Evolutionary conservation across 192 early-diverging fungal species (phyloP).

Genomic region (Physocladia obscura): DNA sequence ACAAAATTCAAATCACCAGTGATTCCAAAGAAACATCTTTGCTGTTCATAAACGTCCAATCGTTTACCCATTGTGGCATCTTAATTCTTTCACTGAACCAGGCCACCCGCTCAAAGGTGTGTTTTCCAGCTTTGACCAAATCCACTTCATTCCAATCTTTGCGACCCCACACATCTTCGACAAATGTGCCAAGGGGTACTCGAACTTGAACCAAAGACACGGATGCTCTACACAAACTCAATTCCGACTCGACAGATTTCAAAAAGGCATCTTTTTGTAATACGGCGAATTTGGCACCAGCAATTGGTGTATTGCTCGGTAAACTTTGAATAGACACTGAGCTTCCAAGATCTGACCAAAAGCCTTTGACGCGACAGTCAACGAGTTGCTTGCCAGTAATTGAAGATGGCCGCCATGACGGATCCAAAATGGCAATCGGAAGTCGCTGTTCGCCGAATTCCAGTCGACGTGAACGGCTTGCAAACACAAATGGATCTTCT

Average conservation of each 20-base stretch:
- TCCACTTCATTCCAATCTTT: slow-evolving; percentile 40
- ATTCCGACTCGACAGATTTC: background rate
- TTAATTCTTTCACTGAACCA: slow-evolving; percentile 45
- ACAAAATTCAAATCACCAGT: background rate
- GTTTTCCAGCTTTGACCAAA: slow-evolving; percentile 29
- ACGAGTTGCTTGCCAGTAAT: slow-evolving; percentile 29
- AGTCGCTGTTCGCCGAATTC: slow-evolving; percentile 34
- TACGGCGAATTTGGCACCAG: background rate
- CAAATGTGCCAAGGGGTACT: slow-evolving; percentile 26
- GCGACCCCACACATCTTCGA: slow-evolving; percentile 32
- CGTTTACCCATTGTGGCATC: slow-evolving; percentile 22
- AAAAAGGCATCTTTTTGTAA: background rate
- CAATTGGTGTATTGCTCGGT: background rate
- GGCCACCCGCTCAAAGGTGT: slow-evolving; percentile 38
- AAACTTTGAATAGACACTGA: slow-evolving; percentile 5
- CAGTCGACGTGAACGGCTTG: slow-evolving; percentile 24
- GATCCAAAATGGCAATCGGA: slow-evolving; percentile 31
- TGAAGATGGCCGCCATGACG: slow-evolving; percentile 36
- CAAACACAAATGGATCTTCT: slow-evolving; percentile 44
- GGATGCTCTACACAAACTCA: background rate
- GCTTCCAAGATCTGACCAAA: background rate
- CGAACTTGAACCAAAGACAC: background rate
- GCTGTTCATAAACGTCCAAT: slow-evolving; percentile 39
- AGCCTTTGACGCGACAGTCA: background rate
- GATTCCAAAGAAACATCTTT: background rate